Percentiles rank a stretch among this genome's conserved stretches.
Evolutionary conservation across 192 early-diverging fungal genomes (phyloP).

Genomic region (Thamnidium elegans): DNA sequence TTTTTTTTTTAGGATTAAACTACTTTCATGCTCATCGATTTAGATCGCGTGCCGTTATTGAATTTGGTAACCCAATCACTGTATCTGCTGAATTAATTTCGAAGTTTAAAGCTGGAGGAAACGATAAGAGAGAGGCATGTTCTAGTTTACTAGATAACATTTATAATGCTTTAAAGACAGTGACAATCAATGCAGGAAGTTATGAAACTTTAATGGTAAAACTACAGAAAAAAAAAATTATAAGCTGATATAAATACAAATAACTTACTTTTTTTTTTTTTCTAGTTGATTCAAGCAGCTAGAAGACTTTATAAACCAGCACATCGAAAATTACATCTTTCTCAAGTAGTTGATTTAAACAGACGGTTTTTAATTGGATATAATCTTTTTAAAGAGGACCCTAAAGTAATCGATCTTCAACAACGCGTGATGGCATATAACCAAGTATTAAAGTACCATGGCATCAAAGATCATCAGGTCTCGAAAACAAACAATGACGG

Average conservation of each 20-base stretch:
- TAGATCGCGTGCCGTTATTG: constrained; percentile 95
- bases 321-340: constrained; percentile 80
- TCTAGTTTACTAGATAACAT: constrained; percentile 75
- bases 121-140: constrained; percentile 80
- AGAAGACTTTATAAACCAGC: constrained; percentile 88
- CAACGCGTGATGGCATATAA: constrained; percentile 83
- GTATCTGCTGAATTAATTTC: constrained; percentile 78
- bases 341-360: constrained; percentile 85
- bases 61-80: constrained; percentile 91
- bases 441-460: constrained; percentile 85
- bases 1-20: constrained; percentile 62
- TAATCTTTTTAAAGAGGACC: constrained; percentile 76
- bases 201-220: constrained; percentile 88
- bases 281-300: constrained; percentile 88
- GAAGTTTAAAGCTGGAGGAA: constrained; percentile 79
- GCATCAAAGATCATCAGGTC: constrained; percentile 96
- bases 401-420: constrained; percentile 75
- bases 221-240: too few relatives aligned
- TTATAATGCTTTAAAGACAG: constrained; percentile 74
- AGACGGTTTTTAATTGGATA: constrained; percentile 87
- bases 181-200: constrained; percentile 92
- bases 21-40: constrained; percentile 96
- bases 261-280: background rate
- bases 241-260: background rate
- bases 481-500: constrained; percentile 71